These are phyloP conservation scores for Entomortierella beljakovae DNA, from an alignment of 192 early-diverging fungal species.

Conservation along the genomic window DNA sequence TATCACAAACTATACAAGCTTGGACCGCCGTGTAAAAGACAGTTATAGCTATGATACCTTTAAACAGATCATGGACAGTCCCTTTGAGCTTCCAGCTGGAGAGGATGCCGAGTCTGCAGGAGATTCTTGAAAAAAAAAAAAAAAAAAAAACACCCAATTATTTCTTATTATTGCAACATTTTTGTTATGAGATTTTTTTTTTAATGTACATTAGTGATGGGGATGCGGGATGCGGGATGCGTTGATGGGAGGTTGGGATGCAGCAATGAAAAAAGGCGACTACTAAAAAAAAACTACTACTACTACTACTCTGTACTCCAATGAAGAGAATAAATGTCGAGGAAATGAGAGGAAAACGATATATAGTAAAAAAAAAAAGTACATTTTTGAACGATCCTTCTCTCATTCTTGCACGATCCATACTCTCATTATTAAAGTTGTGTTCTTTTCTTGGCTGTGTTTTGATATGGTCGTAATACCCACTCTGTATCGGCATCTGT, in stretches of 20 bases:
- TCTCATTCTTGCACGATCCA: too few species aligned
- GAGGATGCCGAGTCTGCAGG: not conserved
- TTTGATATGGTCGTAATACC: conserved; percentile 92
- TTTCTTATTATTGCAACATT: too few species aligned
- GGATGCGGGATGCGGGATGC: not conserved
- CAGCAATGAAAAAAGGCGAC: not conserved
- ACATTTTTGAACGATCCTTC: too few species aligned
- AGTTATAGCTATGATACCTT: conserved; percentile 40
- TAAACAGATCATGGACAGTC: conserved; percentile 46
- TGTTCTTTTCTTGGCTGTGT: conserved; percentile 86
- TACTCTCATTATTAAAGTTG: conserved; percentile 66
- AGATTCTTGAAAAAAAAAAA: not conserved
- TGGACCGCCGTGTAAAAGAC: conserved; percentile 7
- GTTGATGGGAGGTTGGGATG: not conserved
- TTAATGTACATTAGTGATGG: not conserved
- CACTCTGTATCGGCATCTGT: conserved; percentile 97
- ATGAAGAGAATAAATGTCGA: not conserved
- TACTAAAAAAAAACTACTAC: not conserved
- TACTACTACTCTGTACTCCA: too few species aligned
- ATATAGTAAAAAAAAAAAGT: too few species aligned
- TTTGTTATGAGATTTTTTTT: not conserved
- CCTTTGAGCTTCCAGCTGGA: conserved; percentile 6
- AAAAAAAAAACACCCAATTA: too few species aligned
- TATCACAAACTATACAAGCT: conserved; percentile 35
- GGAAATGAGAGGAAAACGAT: too few species aligned